phyloP scores from a whole-genome alignment of 768 basidiomycete species.

The Mycena latifolia region DNA sequence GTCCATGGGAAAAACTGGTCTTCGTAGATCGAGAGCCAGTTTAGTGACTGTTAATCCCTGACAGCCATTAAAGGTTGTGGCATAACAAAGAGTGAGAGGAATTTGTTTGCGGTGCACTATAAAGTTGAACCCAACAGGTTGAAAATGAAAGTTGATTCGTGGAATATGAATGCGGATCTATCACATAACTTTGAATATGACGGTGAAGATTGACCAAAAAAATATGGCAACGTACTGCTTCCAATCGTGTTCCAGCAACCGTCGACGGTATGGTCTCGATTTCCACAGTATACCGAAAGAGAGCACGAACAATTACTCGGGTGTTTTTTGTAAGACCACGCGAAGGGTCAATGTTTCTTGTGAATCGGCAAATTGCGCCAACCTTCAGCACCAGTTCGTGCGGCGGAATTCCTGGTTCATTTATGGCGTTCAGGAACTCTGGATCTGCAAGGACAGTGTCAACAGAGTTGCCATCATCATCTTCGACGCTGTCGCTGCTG shows the following conservation, averaged over 20 bases:
- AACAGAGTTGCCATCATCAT: neutral
- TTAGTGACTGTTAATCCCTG: neutral
- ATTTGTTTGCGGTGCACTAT: neutral
- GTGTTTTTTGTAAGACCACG: neutral
- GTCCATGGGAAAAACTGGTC: conserved; percentile 1
- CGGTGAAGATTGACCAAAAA: neutral
- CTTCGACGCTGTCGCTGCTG: neutral
- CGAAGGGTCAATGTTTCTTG: neutral
- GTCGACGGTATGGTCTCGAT: neutral
- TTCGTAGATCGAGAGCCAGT: neutral
- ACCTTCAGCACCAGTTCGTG: neutral
- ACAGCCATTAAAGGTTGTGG: neutral
- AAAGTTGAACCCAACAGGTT: neutral
- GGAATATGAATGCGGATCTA: neutral
- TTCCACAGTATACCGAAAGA: neutral
- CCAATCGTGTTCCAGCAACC: neutral
- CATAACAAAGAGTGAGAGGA: neutral
- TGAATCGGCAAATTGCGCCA: neutral
- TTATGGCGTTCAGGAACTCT: neutral
- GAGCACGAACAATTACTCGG: neutral
- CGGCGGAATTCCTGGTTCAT: conserved; percentile 5
- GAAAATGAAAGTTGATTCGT: conserved; percentile 1
- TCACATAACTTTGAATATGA: neutral
- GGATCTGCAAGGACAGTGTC: neutral
- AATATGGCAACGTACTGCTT: neutral